Conservation (phyloP, 805 yeast species). For the Candida ascalaphidarum region DNA sequence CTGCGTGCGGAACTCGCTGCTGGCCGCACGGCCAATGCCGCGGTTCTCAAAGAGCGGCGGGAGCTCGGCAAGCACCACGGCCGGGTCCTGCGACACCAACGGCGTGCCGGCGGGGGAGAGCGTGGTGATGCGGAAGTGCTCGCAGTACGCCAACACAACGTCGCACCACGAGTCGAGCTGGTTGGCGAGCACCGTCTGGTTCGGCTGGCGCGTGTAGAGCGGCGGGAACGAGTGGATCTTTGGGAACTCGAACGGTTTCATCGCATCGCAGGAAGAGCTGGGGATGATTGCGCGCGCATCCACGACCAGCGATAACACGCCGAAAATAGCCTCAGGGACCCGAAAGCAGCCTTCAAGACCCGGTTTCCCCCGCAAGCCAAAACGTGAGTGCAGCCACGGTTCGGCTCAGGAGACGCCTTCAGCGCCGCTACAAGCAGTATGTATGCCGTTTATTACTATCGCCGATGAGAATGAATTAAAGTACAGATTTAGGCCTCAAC, state of each 20-base stretch:
- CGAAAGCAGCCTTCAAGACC: conserved; percentile 4
- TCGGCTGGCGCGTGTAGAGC: conserved; percentile 82
- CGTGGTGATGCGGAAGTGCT: conserved; percentile 34
- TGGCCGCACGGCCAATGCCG: conserved; percentile 43
- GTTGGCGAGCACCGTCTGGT: conserved; percentile 64
- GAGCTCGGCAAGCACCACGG: conserved; percentile 7
- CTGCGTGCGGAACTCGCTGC: conserved; percentile 44
- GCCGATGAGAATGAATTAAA: conserved; percentile 1
- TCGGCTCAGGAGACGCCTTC: no score
- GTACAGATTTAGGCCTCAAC: conserved; percentile 84
- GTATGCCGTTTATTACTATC: background rate
- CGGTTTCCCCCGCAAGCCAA: no score
- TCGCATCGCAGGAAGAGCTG: background rate
- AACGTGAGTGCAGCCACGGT: no score
- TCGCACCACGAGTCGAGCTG: conserved; percentile 76
- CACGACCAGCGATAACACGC: no score
- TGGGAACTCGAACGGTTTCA: conserved; percentile 25
- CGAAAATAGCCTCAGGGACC: background rate
- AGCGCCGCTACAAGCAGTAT: background rate
- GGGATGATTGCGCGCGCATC: no score
- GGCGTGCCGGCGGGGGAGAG: conserved; percentile 21
- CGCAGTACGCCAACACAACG: conserved; percentile 55
- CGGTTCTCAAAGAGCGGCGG: conserved; percentile 44
- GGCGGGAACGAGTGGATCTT: conserved; percentile 68
- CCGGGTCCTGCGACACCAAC: conserved; percentile 16